These are phyloP conservation scores for Rubia tinctorum DNA, from an alignment of 305 asterid species.

Conservation along the genomic window DNA sequence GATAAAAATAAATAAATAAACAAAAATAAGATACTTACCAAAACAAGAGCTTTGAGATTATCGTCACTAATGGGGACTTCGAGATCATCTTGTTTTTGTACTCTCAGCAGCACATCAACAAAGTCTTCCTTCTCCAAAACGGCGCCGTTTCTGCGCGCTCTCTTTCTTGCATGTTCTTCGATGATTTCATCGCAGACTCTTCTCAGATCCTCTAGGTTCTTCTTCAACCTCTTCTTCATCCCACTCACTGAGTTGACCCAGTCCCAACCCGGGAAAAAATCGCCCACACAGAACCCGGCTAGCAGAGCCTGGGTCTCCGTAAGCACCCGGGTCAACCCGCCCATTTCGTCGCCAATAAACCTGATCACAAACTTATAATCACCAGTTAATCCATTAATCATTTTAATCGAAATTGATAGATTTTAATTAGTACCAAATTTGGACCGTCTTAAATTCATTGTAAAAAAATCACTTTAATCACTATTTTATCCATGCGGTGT, in stretches of 20 bases:
- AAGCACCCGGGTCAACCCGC: conserved; percentile 31
- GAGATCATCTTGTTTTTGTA: conserved; percentile 31
- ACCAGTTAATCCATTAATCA: too few relatives aligned
- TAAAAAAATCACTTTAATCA: too few relatives aligned
- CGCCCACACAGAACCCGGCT: conserved; percentile 36
- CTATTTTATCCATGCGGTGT: too few relatives aligned
- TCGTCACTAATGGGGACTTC: conserved; percentile 38
- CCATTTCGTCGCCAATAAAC: conserved; percentile 18
- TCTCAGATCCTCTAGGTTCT: conserved; percentile 32
- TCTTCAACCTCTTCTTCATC: conserved; percentile 32
- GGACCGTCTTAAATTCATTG: too few relatives aligned
- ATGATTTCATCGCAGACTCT: conserved; percentile 36
- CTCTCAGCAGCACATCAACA: conserved; percentile 34
- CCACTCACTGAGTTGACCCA: conserved; percentile 38
- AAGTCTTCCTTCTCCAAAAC: conserved; percentile 26
- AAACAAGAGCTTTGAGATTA: conserved; percentile 41
- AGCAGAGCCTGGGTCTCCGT: conserved; percentile 37
- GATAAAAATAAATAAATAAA: not conserved
- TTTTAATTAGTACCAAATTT: too few relatives aligned
- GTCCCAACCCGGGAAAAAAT: conserved; percentile 34
- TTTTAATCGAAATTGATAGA: too few relatives aligned
- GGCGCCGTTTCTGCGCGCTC: not conserved
- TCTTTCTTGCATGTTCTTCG: conserved; percentile 19
- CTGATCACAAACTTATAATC: not conserved
- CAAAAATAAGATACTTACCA: conserved; percentile 20